Percentiles rank a stretch among this genome's conserved stretches.
Evolutionary conservation across 2,329 filamentous ascomycete genomes (phyloP).

Genomic region (Phaeosphaeriaceae sp.): DNA sequence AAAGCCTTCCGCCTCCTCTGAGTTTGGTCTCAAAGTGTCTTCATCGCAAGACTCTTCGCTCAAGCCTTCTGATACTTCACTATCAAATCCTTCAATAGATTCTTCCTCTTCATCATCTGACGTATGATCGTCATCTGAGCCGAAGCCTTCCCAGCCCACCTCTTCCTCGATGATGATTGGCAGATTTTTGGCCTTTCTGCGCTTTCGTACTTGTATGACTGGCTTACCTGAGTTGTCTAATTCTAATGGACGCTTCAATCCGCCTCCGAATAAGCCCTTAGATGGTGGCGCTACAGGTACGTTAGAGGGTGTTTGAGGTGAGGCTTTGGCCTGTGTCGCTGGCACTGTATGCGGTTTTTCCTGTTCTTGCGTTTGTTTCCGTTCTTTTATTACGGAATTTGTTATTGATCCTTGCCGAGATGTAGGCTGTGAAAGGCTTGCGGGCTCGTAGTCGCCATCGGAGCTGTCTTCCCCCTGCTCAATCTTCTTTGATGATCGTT

Average conservation of each 20-base stretch:
- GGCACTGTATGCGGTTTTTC: too few species aligned
- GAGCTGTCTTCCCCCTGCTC: constrained; percentile 28
- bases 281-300: constrained; percentile 7
- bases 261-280: constrained; percentile 65
- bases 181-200: constrained; percentile 60
- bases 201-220: constrained; percentile 81
- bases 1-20: too few species aligned
- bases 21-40: constrained; percentile 25
- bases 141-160: constrained; percentile 68
- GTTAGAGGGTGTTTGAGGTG: neutral
- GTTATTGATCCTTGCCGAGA: neutral
- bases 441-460: constrained; percentile 33
- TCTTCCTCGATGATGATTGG: constrained; percentile 50
- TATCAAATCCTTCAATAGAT: constrained; percentile 3
- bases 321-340: neutral
- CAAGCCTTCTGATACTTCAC: constrained; percentile 13
- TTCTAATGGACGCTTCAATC: constrained; percentile 86
- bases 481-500: constrained; percentile 33
- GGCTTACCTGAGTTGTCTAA: constrained; percentile 79
- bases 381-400: constrained; percentile 15
- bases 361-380: neutral
- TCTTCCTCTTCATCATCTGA: constrained; percentile 35
- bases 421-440: neutral
- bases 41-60: constrained; percentile 10
- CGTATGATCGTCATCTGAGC: constrained; percentile 52